Evolutionary conservation across 164 flowering plant genomes (phyloP).

Genomic region (Aristolochia contorta): DNA sequence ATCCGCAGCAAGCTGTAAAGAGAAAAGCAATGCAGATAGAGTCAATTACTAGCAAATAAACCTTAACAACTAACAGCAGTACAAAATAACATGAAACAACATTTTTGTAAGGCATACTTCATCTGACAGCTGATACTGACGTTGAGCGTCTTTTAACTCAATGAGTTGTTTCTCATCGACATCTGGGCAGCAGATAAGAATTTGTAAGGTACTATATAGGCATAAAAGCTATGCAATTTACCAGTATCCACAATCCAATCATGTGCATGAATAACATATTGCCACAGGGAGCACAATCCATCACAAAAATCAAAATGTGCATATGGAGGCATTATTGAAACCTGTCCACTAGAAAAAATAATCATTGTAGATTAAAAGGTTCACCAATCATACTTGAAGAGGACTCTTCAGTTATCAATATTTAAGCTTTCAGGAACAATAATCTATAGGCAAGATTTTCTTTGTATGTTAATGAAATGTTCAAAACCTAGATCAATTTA

Average conservation of each 20-base stretch:
- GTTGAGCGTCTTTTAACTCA: conserved; percentile 65
- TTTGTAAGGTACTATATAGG: background rate
- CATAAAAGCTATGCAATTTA: background rate
- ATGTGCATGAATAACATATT: background rate
- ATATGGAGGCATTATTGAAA: too few relatives aligned
- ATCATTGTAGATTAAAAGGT: too few relatives aligned
- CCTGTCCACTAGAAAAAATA: too few relatives aligned
- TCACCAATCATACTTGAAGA: too few relatives aligned
- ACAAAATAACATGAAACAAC: background rate
- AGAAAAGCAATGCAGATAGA: background rate
- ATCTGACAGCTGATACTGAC: conserved; percentile 60
- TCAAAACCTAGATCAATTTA: too few relatives aligned
- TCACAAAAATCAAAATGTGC: background rate
- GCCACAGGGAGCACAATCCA: background rate
- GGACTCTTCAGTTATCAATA: too few relatives aligned
- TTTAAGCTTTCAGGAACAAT: too few relatives aligned
- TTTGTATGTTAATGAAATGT: too few relatives aligned
- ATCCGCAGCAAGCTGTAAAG: conserved; percentile 80
- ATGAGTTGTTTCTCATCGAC: conserved; percentile 44
- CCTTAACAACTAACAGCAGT: background rate
- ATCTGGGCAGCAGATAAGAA: conserved; percentile 28
- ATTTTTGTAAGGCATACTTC: conserved; percentile 40
- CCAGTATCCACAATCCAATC: background rate
- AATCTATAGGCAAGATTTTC: too few relatives aligned
- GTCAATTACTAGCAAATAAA: background rate